A percentile compares a stretch with the other conserved stretches of the same genome.
phyloP scores from a whole-genome alignment of 202 grass and related monocot genomes.

The Sporobolus alterniflorus region DNA sequence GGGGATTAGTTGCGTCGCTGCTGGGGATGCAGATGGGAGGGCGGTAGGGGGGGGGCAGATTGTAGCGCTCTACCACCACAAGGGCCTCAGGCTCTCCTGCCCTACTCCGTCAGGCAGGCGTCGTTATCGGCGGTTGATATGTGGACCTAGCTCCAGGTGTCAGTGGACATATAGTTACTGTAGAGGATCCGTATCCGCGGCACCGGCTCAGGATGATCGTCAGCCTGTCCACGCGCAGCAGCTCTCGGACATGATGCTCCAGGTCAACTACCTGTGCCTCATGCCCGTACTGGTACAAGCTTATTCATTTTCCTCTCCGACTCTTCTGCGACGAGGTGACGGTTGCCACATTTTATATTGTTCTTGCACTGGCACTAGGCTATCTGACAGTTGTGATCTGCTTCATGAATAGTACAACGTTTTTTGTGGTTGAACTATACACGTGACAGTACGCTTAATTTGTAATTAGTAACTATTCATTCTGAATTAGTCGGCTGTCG shows the following conservation, averaged over 20 bases:
- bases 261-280: constrained; percentile 96
- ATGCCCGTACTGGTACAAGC: constrained; percentile 79
- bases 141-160: too few relatives aligned
- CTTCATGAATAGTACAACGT: too few relatives aligned
- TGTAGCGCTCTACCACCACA: constrained; percentile 76
- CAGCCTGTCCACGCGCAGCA: constrained; percentile 98
- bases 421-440: too few relatives aligned
- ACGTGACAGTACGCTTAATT: too few relatives aligned
- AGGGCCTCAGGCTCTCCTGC: constrained; percentile 81
- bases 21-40: constrained; percentile 87
- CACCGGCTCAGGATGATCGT: constrained; percentile 96
- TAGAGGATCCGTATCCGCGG: too few relatives aligned
- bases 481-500: constrained; percentile 67
- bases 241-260: constrained; percentile 96
- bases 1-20: constrained; percentile 44
- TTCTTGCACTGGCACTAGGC: too few relatives aligned
- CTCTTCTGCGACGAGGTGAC: too few relatives aligned
- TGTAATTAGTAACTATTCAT: too few relatives aligned
- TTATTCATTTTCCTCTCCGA: not conserved
- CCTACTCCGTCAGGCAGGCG: constrained; percentile 77
- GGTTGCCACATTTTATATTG: too few relatives aligned
- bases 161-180: too few relatives aligned
- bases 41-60: constrained; percentile 74
- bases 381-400: too few relatives aligned
- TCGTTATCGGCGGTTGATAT: too few relatives aligned